phyloP scores from a whole-genome alignment of 257 asterid species.

The Rehmannia glutinosa region DNA sequence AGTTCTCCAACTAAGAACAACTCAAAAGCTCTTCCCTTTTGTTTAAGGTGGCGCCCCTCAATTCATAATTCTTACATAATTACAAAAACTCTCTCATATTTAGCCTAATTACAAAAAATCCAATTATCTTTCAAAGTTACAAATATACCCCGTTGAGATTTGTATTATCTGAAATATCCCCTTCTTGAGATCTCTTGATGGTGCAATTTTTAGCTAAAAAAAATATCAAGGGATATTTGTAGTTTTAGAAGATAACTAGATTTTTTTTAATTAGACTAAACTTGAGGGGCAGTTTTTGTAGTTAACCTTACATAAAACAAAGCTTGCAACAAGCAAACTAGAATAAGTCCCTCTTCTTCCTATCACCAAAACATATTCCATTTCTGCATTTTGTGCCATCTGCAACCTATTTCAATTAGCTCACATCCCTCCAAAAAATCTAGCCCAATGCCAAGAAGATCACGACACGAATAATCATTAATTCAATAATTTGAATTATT shows the following conservation, averaged over 20 bases:
- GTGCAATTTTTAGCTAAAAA: too few species aligned
- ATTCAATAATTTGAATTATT: too few species aligned
- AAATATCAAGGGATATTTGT: too few species aligned
- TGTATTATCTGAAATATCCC: too few species aligned
- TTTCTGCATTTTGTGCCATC: slow-evolving; percentile 21
- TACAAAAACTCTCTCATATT: too few species aligned
- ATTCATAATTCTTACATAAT: not conserved
- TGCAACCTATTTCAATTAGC: slow-evolving; percentile 26
- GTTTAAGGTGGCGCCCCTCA: slow-evolving; percentile 27
- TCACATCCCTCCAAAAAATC: slow-evolving; percentile 32
- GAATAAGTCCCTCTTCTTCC: slow-evolving; percentile 10
- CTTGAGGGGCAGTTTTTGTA: too few species aligned
- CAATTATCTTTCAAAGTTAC: too few species aligned
- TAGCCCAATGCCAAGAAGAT: slow-evolving; percentile 27
- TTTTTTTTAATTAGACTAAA: too few species aligned
- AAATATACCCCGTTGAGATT: too few species aligned
- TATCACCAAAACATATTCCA: slow-evolving; percentile 23
- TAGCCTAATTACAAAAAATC: too few species aligned
- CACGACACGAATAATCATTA: slow-evolving; percentile 11
- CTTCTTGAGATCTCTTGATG: too few species aligned
- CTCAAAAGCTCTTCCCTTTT: slow-evolving; percentile 46
- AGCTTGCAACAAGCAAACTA: slow-evolving; percentile 19
- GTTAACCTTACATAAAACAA: not conserved
- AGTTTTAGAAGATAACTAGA: too few species aligned
- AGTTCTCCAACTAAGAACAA: slow-evolving; percentile 36